Evolutionary conservation across 176 grass and related monocot genomes (phyloP).

Genomic region (Ananas comosus): DNA sequence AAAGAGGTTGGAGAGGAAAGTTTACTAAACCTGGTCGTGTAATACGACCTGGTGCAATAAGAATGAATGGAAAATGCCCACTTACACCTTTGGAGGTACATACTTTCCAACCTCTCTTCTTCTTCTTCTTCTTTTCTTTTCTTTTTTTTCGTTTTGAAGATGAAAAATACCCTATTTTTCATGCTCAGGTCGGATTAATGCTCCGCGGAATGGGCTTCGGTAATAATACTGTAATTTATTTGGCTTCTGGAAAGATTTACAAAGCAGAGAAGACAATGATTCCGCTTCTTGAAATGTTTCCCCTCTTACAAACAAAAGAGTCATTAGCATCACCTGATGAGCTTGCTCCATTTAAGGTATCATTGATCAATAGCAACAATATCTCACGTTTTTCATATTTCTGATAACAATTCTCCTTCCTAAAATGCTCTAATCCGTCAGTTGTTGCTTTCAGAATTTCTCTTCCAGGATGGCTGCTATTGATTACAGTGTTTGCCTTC

Average conservation of each 20-base stretch:
- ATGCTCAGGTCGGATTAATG: slow-evolving; percentile 84
- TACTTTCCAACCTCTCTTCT: background rate
- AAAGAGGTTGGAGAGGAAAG: slow-evolving; percentile 94
- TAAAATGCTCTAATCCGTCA: slow-evolving; percentile 9
- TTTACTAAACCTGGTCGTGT: slow-evolving; percentile 88
- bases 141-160: background rate
- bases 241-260: slow-evolving; percentile 98
- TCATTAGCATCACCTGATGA: slow-evolving; percentile 82
- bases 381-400: background rate
- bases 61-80: slow-evolving; percentile 96
- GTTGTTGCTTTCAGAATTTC: slow-evolving; percentile 53
- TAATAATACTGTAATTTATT: slow-evolving; percentile 85
- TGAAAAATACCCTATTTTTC: slow-evolving; percentile 21
- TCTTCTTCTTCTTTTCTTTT: background rate
- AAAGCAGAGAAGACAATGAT: slow-evolving; percentile 88
- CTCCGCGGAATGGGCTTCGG: slow-evolving; percentile 86
- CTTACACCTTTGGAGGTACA: slow-evolving; percentile 96
- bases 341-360: slow-evolving; percentile 81
- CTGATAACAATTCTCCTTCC: background rate
- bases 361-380: background rate
- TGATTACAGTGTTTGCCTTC: slow-evolving; percentile 87
- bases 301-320: slow-evolving; percentile 91
- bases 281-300: slow-evolving; percentile 98
- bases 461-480: slow-evolving; percentile 98
- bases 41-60: slow-evolving; percentile 82